These are phyloP conservation scores for Pseudocercospora fijiensis DNA, from an alignment of 2,329 filamentous ascomycete genomes.

Conservation along the genomic window DNA sequence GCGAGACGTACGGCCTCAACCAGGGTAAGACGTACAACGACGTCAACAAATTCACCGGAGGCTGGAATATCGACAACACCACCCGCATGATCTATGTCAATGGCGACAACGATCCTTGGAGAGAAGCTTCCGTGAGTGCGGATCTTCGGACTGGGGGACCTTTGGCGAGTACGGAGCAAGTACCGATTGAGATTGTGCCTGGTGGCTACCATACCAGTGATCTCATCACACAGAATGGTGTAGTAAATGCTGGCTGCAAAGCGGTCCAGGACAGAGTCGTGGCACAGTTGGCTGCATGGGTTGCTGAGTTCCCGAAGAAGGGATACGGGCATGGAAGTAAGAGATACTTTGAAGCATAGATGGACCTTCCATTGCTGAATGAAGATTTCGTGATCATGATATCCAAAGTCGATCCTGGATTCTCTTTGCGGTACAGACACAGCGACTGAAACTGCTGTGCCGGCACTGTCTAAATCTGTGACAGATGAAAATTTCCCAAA, in stretches of 20 bases:
- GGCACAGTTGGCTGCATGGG: constrained; percentile 55
- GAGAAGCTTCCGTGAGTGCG: constrained; percentile 54
- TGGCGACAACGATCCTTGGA: constrained; percentile 62
- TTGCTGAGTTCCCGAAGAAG: constrained; percentile 46
- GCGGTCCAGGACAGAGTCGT: constrained; percentile 53
- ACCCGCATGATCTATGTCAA: constrained; percentile 60
- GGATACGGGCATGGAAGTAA: neutral
- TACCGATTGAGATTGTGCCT: constrained; percentile 56
- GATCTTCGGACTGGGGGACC: constrained; percentile 57
- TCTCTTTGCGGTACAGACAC: neutral
- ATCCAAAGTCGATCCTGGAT: neutral
- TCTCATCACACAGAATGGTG: constrained; percentile 49
- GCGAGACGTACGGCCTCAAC: constrained; percentile 52
- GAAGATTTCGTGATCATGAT: neutral
- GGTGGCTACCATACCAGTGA: constrained; percentile 59
- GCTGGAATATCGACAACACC: constrained; percentile 57
- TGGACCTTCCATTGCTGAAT: neutral
- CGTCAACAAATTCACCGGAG: constrained; percentile 56
- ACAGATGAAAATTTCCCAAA: neutral
- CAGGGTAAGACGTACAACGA: constrained; percentile 49
- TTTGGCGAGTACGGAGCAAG: constrained; percentile 46
- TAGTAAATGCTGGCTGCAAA: constrained; percentile 49
- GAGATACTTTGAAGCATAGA: neutral
- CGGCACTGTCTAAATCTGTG: neutral
- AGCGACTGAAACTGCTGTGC: neutral